Percentiles rank a stretch among this genome's conserved stretches.
phyloP scores from a whole-genome alignment of 1,284 basidiomycete species.

The Ceratobasidium sp. region DNA sequence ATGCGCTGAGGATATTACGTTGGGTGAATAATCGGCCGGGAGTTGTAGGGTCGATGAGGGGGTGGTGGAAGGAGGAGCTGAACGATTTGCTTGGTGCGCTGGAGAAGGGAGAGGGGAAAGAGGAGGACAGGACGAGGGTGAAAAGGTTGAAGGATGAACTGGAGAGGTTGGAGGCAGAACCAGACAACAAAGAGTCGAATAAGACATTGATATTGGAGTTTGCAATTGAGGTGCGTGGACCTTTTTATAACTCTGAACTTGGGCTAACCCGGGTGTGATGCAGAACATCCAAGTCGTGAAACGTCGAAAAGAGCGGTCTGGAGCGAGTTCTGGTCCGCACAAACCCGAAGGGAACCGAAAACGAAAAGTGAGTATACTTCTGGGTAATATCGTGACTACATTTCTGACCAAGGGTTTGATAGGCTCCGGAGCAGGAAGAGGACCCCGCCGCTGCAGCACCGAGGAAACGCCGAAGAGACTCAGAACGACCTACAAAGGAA shows the following conservation, averaged over 20 bases:
- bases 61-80: constrained; percentile 88
- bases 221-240: constrained; percentile 62
- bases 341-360: constrained; percentile 44
- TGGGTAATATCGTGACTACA: constrained; percentile 4
- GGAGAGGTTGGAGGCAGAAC: constrained; percentile 53
- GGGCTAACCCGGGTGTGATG: constrained; percentile 65
- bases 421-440: constrained; percentile 11
- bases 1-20: constrained; percentile 89
- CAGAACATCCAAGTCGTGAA: constrained; percentile 85
- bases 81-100: constrained; percentile 69
- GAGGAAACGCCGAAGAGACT: constrained; percentile 46
- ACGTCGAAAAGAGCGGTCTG: constrained; percentile 64
- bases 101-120: constrained; percentile 58
- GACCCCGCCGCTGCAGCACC: constrained; percentile 30
- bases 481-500: not conserved
- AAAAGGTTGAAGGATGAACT: constrained; percentile 49
- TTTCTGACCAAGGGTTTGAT: constrained; percentile 5
- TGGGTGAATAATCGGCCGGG: constrained; percentile 93
- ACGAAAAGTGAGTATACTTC: constrained; percentile 27
- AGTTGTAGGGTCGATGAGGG: constrained; percentile 71
- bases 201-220: constrained; percentile 69
- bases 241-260: constrained; percentile 84
- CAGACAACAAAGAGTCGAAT: constrained; percentile 59
- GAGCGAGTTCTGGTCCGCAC: constrained; percentile 50
- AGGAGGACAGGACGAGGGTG: constrained; percentile 48